Evolutionary conservation across 257 asterid genomes (phyloP), one percentile per base, ranked within the genome.

Genomic region (Petrea volubilis): DNA sequence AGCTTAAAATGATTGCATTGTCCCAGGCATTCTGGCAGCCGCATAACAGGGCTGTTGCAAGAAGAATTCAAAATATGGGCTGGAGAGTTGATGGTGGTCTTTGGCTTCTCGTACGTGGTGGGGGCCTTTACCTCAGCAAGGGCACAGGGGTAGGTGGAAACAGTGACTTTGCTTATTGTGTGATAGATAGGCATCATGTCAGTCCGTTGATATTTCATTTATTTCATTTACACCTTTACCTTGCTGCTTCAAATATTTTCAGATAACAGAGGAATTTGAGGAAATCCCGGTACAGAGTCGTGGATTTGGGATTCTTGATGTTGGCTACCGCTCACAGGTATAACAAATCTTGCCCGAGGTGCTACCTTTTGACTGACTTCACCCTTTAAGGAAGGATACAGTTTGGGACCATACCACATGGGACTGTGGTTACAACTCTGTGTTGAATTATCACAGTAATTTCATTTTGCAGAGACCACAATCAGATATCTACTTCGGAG

Each of bases 11-110:
- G 73, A 28, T 63, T 70, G 68, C 64, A 38, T 58, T 64, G 60
- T 68, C 70, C 61, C 93, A 94, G 99, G 83, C 99, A 20, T 94
- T 18, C 81, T 91, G 98, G 98, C 97, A 89, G 83, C 98, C 99
- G 59, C 99, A 94, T 82, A 94, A 94, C 75, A 88, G 99, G 83
- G 82, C 91, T 59, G 91, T 90, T 21, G 98, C 97, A 60, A 90
- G 99, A 80, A 85, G 98, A 85, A 94, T 94, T 66, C 99, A 94
- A 72, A 94, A 76, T 87, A 94, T 91, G 90, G 98, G 99, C 62
- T 94, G 99, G 99, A 90, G 98, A 77, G 95, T 98, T 36, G 99
- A 94, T 68, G 99, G 99, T 58, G 99, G 98, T 20, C 98, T 94
- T 60, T 94, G 99, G 98, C 97, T 91, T 73, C 95, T 94, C 27